Evolutionary conservation across 805 yeast species (phyloP).

Genomic region (Tetrapisispora fleetii): DNA sequence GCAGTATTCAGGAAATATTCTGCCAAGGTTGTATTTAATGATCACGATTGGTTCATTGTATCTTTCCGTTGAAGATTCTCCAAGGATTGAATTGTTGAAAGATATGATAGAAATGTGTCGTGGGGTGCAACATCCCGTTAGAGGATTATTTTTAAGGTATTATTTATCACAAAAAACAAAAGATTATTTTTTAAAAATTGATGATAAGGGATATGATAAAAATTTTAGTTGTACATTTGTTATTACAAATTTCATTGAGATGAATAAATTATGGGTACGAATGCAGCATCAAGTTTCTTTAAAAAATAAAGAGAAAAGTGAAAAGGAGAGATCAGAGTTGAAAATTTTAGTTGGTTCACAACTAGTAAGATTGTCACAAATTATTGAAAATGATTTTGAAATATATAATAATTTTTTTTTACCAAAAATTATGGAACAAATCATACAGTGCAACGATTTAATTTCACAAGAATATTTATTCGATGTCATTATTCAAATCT

Average conservation of each 20-base stretch:
- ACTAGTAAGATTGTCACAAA: constrained; percentile 77
- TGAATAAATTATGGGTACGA: constrained; percentile 97
- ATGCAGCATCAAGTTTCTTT: constrained; percentile 93
- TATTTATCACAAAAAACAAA: constrained; percentile 78
- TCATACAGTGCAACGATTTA: constrained; percentile 83
- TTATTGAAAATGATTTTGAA: constrained; percentile 58
- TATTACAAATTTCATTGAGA: constrained; percentile 82
- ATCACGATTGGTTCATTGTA: constrained; percentile 86
- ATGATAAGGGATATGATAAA: constrained; percentile 5
- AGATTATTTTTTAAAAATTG: constrained; percentile 19
- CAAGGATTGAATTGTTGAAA: constrained; percentile 73
- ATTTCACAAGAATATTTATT: constrained; percentile 86
- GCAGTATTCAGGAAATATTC: constrained; percentile 85
- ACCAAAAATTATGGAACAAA: constrained; percentile 79
- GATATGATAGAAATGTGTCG: constrained; percentile 97
- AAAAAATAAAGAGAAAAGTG: constrained; percentile 64
- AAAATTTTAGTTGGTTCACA: constrained; percentile 90
- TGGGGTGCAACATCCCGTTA: constrained; percentile 88
- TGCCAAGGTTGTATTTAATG: constrained; percentile 88
- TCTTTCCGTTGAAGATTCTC: constrained; percentile 68
- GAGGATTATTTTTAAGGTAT: constrained; percentile 84
- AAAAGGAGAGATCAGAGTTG: constrained; percentile 74
- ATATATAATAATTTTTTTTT: constrained; percentile 43
- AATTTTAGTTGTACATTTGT: constrained; percentile 52
- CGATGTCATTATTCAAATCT: constrained; percentile 87